These are phyloP conservation scores for Diplocarpon rosae DNA, from an alignment of 2,329 filamentous ascomycete genomes.

Conservation along the genomic window DNA sequence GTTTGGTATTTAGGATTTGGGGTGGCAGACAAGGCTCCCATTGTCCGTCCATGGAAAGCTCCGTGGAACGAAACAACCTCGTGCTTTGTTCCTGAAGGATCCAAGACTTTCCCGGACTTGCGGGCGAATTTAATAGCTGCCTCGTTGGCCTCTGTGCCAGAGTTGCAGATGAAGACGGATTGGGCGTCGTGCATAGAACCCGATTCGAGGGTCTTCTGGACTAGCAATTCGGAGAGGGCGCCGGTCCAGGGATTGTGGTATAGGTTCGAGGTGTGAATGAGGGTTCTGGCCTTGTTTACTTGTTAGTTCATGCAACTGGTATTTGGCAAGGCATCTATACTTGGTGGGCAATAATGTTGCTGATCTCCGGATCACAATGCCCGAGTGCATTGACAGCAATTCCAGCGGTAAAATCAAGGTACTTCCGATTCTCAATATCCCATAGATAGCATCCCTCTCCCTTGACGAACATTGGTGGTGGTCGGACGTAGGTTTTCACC, in stretches of 20 bases:
- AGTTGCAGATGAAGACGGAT: slow-evolving; percentile 89
- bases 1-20: slow-evolving; percentile 97
- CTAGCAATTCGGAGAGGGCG: slow-evolving; percentile 71
- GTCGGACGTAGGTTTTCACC: slow-evolving; percentile 90
- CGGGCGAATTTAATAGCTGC: slow-evolving; percentile 94
- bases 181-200: slow-evolving; percentile 73
- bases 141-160: slow-evolving; percentile 93
- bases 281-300: slow-evolving; percentile 46
- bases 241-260: slow-evolving; percentile 98
- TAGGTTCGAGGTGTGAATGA: slow-evolving; percentile 89
- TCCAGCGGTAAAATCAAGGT: slow-evolving; percentile 89
- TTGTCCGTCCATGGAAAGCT: slow-evolving; percentile 93
- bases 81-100: slow-evolving; percentile 61
- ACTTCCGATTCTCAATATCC: slow-evolving; percentile 80
- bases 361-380: slow-evolving; percentile 74
- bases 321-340: slow-evolving; percentile 30
- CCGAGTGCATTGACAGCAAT: slow-evolving; percentile 93
- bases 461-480: slow-evolving; percentile 78
- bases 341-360: slow-evolving; percentile 67
- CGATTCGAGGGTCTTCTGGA: slow-evolving; percentile 68
- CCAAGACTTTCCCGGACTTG: slow-evolving; percentile 71
- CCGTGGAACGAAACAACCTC: slow-evolving; percentile 86
- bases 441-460: slow-evolving; percentile 81
- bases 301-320: background rate
- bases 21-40: slow-evolving; percentile 90